Evolutionary conservation across 2,329 filamentous ascomycete species (phyloP).

Genomic region (Emergomyces orientalis): DNA sequence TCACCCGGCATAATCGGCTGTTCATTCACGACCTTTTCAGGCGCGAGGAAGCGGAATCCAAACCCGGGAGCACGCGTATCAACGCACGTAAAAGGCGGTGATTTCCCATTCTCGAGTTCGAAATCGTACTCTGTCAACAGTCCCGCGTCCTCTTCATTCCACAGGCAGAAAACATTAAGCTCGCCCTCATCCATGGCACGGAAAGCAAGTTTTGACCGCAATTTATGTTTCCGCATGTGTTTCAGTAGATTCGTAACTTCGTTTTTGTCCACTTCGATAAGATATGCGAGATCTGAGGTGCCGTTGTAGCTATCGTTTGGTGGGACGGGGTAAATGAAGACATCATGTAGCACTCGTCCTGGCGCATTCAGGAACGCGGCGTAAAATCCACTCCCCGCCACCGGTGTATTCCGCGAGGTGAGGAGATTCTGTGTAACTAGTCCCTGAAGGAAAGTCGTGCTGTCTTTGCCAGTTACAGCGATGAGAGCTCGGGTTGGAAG

Average conservation of each 20-base stretch:
- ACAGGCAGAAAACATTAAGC: conserved; percentile 61
- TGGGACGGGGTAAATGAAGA: conserved; percentile 69
- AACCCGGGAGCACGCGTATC: conserved; percentile 35
- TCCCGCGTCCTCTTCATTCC: conserved; percentile 47
- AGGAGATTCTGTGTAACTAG: conserved; percentile 67
- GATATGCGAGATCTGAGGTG: conserved; percentile 40
- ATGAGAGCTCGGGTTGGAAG: conserved; percentile 71
- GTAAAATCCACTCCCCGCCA: conserved; percentile 53
- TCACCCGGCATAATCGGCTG: conserved; percentile 36
- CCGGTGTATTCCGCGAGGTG: conserved; percentile 27
- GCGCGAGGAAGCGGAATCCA: conserved; percentile 30
- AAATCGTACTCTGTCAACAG: conserved; percentile 29
- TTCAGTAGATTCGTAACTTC: conserved; percentile 54
- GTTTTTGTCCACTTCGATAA: conserved; percentile 72
- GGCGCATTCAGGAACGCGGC: conserved; percentile 76
- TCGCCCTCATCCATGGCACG: conserved; percentile 57
- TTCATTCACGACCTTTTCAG: conserved; percentile 28
- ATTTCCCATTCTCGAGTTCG: conserved; percentile 3
- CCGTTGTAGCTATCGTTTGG: conserved; percentile 21
- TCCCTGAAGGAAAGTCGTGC: conserved; percentile 78
- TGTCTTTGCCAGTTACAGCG: conserved; percentile 67
- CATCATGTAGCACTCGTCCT: conserved; percentile 77
- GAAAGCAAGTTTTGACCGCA: conserved; percentile 68
- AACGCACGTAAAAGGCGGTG: conserved; percentile 26
- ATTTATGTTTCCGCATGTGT: conserved; percentile 75